Conservation (phyloP, 2,329 filamentous ascomycete genomes). For the Microsporum audouinii region DNA sequence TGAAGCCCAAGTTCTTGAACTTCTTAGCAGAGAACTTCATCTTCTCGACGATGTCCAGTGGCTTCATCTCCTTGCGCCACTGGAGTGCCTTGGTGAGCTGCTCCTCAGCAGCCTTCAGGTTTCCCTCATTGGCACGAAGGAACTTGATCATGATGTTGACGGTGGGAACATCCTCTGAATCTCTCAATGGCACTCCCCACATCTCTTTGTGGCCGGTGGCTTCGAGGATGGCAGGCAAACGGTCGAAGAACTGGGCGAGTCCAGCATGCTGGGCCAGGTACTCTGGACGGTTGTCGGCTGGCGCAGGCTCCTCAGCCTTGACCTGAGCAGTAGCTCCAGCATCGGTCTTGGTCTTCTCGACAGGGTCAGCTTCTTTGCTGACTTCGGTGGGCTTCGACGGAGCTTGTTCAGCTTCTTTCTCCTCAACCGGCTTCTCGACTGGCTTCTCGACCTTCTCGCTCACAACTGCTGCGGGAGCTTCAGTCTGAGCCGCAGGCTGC, state of each 20-base stretch:
- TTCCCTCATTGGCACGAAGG: slow-evolving; percentile 74
- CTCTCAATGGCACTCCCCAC: slow-evolving; percentile 65
- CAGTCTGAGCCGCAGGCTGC: slow-evolving; percentile 11
- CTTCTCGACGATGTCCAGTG: slow-evolving; percentile 52
- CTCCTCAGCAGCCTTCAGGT: slow-evolving; percentile 59
- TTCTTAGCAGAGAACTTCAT: slow-evolving; percentile 54
- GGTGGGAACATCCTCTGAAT: slow-evolving; percentile 53
- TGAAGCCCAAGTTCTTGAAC: slow-evolving; percentile 69
- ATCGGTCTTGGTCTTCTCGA: slow-evolving; percentile 10
- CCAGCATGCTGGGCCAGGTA: slow-evolving; percentile 30
- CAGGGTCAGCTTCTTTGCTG: slow-evolving; percentile 8
- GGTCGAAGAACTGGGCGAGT: slow-evolving; percentile 47
- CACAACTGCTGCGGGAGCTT: slow-evolving; percentile 7
- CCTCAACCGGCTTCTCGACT: slow-evolving; percentile 9
- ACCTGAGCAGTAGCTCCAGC: slow-evolving; percentile 2
- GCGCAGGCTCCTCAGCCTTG: slow-evolving; percentile 3
- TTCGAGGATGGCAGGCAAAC: slow-evolving; percentile 47
- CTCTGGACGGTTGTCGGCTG: slow-evolving; percentile 23
- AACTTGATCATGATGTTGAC: slow-evolving; percentile 86
- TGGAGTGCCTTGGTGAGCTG: slow-evolving; percentile 69
- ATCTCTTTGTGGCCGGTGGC: slow-evolving; percentile 60
- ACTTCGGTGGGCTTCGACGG: slow-evolving; percentile 13
- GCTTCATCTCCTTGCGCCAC: slow-evolving; percentile 71
- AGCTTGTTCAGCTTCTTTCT: slow-evolving; percentile 9
- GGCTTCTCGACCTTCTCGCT: slow-evolving; percentile 8